Percentiles rank a stretch among this genome's conserved stretches.
phyloP scores from a whole-genome alignment of 805 yeast genomes.

The Clavispora phyllophila region DNA sequence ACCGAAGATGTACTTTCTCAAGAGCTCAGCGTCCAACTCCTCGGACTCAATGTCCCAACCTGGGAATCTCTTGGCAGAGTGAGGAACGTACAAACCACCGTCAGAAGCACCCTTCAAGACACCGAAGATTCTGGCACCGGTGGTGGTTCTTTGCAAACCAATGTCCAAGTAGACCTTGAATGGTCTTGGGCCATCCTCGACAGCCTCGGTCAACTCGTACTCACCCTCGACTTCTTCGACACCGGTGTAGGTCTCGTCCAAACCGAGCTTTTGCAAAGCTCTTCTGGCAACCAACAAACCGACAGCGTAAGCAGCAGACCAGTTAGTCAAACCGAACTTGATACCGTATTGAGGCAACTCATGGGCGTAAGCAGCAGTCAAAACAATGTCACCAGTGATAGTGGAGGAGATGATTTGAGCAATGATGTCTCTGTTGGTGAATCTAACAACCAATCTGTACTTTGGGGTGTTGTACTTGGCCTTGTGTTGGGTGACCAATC shows the following conservation, averaged over 20 bases:
- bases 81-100: conserved; percentile 99
- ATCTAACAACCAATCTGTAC: conserved; percentile 98
- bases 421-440: conserved; percentile 99
- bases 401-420: conserved; percentile 96
- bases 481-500: conserved; percentile 99
- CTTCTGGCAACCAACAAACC: conserved; percentile 99
- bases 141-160: conserved; percentile 99
- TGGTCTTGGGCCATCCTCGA: conserved; percentile 99
- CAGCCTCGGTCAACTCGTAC: conserved; percentile 97
- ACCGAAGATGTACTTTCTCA: conserved; percentile 99
- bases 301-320: conserved; percentile 99
- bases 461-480: conserved; percentile 99
- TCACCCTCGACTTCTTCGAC: conserved; percentile 99
- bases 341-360: conserved; percentile 98
- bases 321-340: conserved; percentile 97
- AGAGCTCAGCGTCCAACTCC: conserved; percentile 94
- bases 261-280: conserved; percentile 94
- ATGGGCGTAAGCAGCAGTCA: conserved; percentile 97
- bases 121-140: conserved; percentile 99
- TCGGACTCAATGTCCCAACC: conserved; percentile 99
- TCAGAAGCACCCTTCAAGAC: conserved; percentile 99
- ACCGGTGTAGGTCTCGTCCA: conserved; percentile 97
- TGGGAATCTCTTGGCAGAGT: conserved; percentile 99
- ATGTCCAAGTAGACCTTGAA: conserved; percentile 99
- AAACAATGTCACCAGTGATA: conserved; percentile 93